A percentile compares a stretch with the other conserved stretches of the same genome.
These are phyloP conservation scores for Uronychia setigera DNA, from an alignment of 73 alveolate genomes.

Conservation along the genomic window DNA sequence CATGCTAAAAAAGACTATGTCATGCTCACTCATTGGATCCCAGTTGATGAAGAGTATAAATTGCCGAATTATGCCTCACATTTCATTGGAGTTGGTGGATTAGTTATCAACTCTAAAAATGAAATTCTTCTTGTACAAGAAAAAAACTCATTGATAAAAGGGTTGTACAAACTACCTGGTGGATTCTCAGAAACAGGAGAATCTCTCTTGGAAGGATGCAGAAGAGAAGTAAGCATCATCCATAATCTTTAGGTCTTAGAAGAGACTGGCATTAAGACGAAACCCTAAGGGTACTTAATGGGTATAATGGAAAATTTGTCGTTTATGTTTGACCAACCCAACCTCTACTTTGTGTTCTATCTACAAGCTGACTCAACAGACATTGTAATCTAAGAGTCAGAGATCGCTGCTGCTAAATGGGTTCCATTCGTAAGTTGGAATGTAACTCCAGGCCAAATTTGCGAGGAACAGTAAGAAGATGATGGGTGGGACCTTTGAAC, in stretches of 20 bases:
- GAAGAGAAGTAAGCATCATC: constrained; percentile 58
- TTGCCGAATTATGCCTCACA: constrained; percentile 64
- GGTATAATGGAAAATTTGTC: constrained; percentile 34
- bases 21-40: constrained; percentile 65
- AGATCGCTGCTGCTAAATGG: constrained; percentile 42
- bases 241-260: too few relatives aligned
- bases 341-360: constrained; percentile 42
- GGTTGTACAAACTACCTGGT: constrained; percentile 64
- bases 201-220: constrained; percentile 10
- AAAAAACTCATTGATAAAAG: constrained; percentile 43
- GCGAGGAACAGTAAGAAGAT: too few relatives aligned
- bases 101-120: constrained; percentile 43
- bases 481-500: too few relatives aligned
- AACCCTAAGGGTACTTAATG: constrained; percentile 22
- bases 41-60: constrained; percentile 15
- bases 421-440: constrained; percentile 32
- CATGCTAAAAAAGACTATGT: constrained; percentile 59
- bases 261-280: constrained; percentile 47
- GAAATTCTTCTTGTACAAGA: constrained; percentile 53
- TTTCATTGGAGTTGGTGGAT: constrained; percentile 71
- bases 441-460: too few relatives aligned
- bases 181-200: constrained; percentile 55
- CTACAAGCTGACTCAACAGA: constrained; percentile 22
- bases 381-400: constrained; percentile 30
- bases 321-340: constrained; percentile 35